Evolutionary conservation across 306 rosid species (phyloP).

Genomic region (Ceratonia siliqua): DNA sequence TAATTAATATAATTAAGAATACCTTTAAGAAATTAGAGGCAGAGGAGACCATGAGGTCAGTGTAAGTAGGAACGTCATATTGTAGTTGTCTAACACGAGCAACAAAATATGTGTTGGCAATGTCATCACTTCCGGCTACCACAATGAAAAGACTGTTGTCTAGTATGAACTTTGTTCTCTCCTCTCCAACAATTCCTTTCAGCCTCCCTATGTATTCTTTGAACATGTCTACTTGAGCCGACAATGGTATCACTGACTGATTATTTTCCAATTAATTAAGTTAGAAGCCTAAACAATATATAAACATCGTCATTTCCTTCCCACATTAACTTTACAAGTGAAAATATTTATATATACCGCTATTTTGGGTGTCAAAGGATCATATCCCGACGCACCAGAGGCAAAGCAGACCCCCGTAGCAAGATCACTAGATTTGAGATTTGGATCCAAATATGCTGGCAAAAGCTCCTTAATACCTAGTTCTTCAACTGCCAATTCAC

Average conservation of each 20-base stretch:
- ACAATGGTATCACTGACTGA: constrained; percentile 56
- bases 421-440: constrained; percentile 56
- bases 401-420: constrained; percentile 73
- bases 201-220: constrained; percentile 63
- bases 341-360: constrained; percentile 46
- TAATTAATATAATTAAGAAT: too few relatives aligned
- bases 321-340: too few relatives aligned
- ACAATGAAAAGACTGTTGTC: constrained; percentile 46
- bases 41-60: constrained; percentile 54
- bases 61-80: constrained; percentile 63
- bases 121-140: constrained; percentile 80
- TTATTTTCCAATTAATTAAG: background rate
- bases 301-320: too few relatives aligned
- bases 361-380: constrained; percentile 66
- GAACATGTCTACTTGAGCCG: constrained; percentile 61
- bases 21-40: constrained; percentile 64
- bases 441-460: constrained; percentile 69
- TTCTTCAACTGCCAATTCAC: constrained; percentile 46
- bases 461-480: constrained; percentile 61
- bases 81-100: constrained; percentile 41
- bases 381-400: constrained; percentile 84
- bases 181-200: constrained; percentile 49
- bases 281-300: too few relatives aligned
- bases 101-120: constrained; percentile 70
- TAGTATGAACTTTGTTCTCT: constrained; percentile 51